These are phyloP conservation scores for Herpotrichia juniperi DNA, from an alignment of 2,329 filamentous ascomycete species.

Conservation along the genomic window DNA sequence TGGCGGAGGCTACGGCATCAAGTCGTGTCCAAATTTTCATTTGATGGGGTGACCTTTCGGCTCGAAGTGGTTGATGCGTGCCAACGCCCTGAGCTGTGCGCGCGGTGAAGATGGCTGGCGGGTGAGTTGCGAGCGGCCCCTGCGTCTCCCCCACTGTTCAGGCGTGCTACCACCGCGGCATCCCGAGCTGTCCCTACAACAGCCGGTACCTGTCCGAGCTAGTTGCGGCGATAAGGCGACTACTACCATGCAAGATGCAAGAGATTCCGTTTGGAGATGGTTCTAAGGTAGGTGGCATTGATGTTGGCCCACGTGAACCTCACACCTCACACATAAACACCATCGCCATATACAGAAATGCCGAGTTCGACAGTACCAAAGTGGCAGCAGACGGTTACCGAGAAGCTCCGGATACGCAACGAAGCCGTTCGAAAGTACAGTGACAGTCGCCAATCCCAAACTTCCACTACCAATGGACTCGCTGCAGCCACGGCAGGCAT, in stretches of 20 bases:
- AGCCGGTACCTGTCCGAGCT: not conserved
- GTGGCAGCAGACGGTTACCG: slow-evolving; percentile 32
- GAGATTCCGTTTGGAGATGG: not conserved
- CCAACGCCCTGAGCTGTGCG: not conserved
- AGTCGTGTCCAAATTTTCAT: slow-evolving; percentile 20
- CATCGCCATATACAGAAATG: not conserved
- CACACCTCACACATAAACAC: not conserved
- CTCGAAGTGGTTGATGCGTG: not conserved
- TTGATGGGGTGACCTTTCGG: slow-evolving; percentile 30
- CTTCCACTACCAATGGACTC: not conserved
- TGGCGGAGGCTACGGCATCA: slow-evolving; percentile 4
- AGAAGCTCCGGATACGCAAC: slow-evolving; percentile 33
- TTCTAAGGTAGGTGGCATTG: not conserved
- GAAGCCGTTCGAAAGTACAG: slow-evolving; percentile 27
- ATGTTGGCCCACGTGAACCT: not conserved
- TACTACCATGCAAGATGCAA: not conserved
- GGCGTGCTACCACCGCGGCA: not conserved
- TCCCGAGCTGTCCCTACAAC: not conserved
- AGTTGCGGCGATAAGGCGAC: not conserved
- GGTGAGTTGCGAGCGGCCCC: slow-evolving; percentile 5
- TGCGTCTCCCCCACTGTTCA: slow-evolving; percentile 30
- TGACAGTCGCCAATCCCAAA: slow-evolving; percentile 1
- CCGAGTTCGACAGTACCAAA: slow-evolving; percentile 14
- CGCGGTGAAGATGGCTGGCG: not conserved
- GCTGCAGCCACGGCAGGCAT: slow-evolving; percentile 14